Evolutionary conservation across 768 basidiomycete species (phyloP).

Genomic region (Suillus cothurnatus): DNA sequence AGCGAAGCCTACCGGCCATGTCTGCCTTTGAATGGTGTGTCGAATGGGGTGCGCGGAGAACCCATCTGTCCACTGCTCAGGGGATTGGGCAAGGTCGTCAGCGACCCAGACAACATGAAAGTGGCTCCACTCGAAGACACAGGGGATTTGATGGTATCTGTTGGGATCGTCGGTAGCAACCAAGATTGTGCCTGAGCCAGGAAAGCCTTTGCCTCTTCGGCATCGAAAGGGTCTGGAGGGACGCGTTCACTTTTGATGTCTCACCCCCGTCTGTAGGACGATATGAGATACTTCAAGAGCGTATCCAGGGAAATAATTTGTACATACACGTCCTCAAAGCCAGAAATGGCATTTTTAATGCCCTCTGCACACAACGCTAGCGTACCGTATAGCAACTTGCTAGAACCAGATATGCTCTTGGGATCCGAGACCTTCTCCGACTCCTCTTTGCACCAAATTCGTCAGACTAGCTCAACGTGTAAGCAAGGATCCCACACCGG

Average conservation of each 20-base stretch:
- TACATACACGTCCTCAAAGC: constrained; percentile 94
- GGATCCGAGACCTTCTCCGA: constrained; percentile 97
- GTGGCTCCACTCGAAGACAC: constrained; percentile 44
- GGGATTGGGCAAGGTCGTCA: constrained; percentile 26
- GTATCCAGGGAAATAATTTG: constrained; percentile 27
- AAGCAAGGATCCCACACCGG: constrained; percentile 56
- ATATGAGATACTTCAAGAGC: neutral
- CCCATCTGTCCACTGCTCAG: constrained; percentile 20
- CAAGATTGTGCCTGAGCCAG: constrained; percentile 38
- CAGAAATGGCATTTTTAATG: constrained; percentile 91
- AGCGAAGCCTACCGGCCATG: constrained; percentile 57
- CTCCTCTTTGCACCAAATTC: constrained; percentile 69
- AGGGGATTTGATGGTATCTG: constrained; percentile 43
- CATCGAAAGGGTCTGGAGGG: constrained; percentile 94
- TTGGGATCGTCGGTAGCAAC: constrained; percentile 56
- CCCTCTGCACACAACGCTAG: constrained; percentile 92
- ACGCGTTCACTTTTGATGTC: constrained; percentile 99
- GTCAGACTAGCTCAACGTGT: neutral
- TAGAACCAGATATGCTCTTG: constrained; percentile 83
- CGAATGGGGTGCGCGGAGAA: constrained; percentile 48
- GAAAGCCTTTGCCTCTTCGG: constrained; percentile 66
- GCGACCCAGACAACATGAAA: constrained; percentile 20
- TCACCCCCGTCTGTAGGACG: constrained; percentile 75
- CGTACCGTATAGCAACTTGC: constrained; percentile 77
- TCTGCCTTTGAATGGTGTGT: constrained; percentile 65